phyloP scores from a whole-genome alignment of 495 filamentous ascomycete species.

The Penicillium simplicissimum region DNA sequence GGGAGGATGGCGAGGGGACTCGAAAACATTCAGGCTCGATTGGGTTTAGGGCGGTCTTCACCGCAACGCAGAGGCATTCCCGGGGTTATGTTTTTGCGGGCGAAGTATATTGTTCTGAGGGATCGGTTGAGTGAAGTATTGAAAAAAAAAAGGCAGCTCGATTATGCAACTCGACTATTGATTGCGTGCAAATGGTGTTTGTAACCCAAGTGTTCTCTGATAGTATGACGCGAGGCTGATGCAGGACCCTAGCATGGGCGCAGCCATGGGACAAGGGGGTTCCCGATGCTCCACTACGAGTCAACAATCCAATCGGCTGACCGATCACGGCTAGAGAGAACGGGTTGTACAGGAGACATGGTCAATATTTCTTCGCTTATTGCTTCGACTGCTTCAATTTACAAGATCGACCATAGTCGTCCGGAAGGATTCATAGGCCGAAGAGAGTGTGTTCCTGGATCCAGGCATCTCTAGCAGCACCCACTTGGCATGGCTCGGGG shows the following conservation, averaged over 20 bases:
- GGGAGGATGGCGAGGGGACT: constrained; percentile 17
- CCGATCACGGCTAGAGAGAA: background rate
- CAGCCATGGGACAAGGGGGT: background rate
- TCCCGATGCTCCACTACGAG: constrained; percentile 11
- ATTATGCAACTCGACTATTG: background rate
- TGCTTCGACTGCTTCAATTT: background rate
- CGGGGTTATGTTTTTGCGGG: background rate
- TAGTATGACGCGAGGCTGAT: background rate
- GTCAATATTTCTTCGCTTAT: background rate
- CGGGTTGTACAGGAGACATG: background rate
- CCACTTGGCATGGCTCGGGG: background rate
- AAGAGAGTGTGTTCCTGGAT: too few relatives aligned
- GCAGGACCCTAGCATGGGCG: constrained; percentile 7
- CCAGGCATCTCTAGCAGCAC: background rate
- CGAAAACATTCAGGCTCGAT: constrained; percentile 29
- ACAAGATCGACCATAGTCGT: background rate
- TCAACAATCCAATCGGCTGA: background rate
- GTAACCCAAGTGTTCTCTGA: background rate
- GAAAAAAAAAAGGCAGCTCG: background rate
- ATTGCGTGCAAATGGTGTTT: background rate
- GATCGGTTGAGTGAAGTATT: background rate
- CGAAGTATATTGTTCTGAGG: background rate
- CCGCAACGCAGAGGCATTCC: constrained; percentile 31
- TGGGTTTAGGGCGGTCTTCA: constrained; percentile 33
- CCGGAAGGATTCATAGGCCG: background rate